phyloP scores from a whole-genome alignment of 805 yeast genomes.

The Candida hispaniensis region DNA sequence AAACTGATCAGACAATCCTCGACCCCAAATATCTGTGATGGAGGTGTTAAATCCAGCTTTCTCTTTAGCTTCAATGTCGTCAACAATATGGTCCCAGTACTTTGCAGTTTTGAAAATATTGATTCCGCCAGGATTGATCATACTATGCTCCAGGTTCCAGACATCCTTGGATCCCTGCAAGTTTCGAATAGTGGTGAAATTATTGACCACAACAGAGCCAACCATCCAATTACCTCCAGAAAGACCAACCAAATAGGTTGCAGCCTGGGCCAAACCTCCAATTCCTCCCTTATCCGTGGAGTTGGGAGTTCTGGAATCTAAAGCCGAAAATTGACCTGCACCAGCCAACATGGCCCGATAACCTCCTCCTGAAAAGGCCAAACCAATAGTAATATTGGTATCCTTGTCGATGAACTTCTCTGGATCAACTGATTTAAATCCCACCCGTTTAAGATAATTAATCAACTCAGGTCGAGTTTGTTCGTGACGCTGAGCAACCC shows the following conservation, averaged over 20 bases:
- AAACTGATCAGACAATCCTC: conserved; percentile 63
- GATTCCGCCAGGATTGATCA: conserved; percentile 53
- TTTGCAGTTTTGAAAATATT: conserved; percentile 41
- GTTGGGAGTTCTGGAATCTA: conserved; percentile 55
- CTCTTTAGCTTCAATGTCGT: conserved; percentile 43
- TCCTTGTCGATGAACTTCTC: conserved; percentile 64
- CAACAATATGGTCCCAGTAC: conserved; percentile 37
- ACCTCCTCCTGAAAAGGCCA: conserved; percentile 80
- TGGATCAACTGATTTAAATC: conserved; percentile 41
- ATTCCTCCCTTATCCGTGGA: conserved; percentile 57
- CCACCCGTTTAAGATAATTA: conserved; percentile 37
- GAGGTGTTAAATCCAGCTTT: conserved; percentile 60
- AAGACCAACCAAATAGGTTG: conserved; percentile 62
- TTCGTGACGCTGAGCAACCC: conserved; percentile 27
- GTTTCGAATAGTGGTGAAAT: conserved; percentile 60
- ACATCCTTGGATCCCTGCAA: conserved; percentile 39
- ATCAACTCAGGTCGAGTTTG: conserved; percentile 42
- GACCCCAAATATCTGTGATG: conserved; percentile 74
- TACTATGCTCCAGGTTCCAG: conserved; percentile 60
- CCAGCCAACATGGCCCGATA: conserved; percentile 78
- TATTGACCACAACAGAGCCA: conserved; percentile 53
- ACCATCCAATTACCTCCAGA: conserved; percentile 81
- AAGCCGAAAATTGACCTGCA: conserved; percentile 71
- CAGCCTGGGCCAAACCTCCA: conserved; percentile 60
- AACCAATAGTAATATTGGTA: conserved; percentile 26